Evolutionary conservation across 2,329 filamentous ascomycete species (phyloP), one percentile per base, ranked within the genome.

Genomic region (Colletotrichum limetticola): DNA sequence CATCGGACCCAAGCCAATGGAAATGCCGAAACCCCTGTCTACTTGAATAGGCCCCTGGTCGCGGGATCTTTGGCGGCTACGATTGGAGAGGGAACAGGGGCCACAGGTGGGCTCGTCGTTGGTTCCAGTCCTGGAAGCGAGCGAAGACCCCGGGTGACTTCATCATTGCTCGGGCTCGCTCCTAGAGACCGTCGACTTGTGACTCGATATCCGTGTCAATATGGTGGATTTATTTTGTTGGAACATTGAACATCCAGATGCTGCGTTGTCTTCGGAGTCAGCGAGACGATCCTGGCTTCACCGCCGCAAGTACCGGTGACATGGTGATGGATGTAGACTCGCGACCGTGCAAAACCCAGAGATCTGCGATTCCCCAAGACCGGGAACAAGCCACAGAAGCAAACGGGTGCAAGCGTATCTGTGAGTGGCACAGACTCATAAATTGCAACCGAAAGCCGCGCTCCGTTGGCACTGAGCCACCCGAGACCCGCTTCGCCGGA

Each of bases 1-100:
- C 72, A 76, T 24, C 30, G 72, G 19, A 26, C n/a, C 28, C 24
- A 69, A 60, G 65, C 83, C 83, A 84, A 83, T 84, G 49, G 72
- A 55, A 64, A 63, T 32, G n/a, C 35, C n/a, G 61, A 78, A 77
- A 78, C 77, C 82, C 81, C 74, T 82, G 81, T 72, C 62, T 74
- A 70, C 57, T 69, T 75, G 75, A 78, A 76, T 68, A 46, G 53
- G 59, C 66, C 65, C 80, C 79, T 72, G 76, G 79, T 79, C 75
- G 70, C 68, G 60, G 75, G 71, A 74, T 69, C 74, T 76, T 77
- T 79, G 79, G 79, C 80, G 79, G 78, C 78, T 81, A 77, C 78
- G 76, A 80, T 81, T 81, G 80, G 79, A 76, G 75, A 77, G 76
- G 74, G 6, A 62, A 63, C 71, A 72, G 61, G 71, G 71, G 42